phyloP scores from a whole-genome alignment of 768 basidiomycete genomes.

The Mrakia blollopis region DNA sequence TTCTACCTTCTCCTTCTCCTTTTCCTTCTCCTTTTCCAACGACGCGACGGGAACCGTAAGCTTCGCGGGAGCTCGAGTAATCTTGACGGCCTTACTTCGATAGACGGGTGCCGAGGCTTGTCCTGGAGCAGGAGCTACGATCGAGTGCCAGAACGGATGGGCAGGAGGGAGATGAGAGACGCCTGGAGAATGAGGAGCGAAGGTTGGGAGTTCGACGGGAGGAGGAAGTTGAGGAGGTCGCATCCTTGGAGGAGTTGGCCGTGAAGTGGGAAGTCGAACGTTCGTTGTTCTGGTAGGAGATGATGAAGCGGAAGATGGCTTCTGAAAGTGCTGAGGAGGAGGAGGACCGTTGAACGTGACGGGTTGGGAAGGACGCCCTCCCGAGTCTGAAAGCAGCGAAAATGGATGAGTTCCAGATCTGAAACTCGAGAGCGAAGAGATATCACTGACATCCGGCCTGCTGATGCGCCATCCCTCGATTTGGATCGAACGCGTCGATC shows the following conservation, averaged over 20 bases:
- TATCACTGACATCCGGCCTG: background rate
- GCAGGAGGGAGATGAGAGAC: background rate
- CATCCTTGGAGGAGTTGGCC: background rate
- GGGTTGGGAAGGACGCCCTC: background rate
- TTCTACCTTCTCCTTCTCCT: background rate
- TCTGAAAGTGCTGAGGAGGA: background rate
- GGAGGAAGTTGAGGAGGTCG: background rate
- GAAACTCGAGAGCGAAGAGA: background rate
- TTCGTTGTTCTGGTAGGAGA: background rate
- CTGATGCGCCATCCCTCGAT: background rate
- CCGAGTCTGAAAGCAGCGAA: background rate
- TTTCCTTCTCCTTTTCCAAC: background rate
- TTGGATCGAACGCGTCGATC: background rate
- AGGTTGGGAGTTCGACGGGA: background rate
- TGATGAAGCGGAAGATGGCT: background rate
- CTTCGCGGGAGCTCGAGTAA: background rate
- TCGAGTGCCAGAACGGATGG: background rate
- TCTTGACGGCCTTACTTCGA: background rate
- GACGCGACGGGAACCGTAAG: background rate
- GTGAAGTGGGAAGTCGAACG: background rate
- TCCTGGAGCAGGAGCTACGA: background rate
- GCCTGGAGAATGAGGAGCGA: background rate
- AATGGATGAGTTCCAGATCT: background rate
- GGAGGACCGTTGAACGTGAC: conserved; percentile 3
- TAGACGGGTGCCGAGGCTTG: background rate